These are phyloP conservation scores for Colletotrichum sp. DNA, from an alignment of 2,329 filamentous ascomycete species.

Conservation along the genomic window DNA sequence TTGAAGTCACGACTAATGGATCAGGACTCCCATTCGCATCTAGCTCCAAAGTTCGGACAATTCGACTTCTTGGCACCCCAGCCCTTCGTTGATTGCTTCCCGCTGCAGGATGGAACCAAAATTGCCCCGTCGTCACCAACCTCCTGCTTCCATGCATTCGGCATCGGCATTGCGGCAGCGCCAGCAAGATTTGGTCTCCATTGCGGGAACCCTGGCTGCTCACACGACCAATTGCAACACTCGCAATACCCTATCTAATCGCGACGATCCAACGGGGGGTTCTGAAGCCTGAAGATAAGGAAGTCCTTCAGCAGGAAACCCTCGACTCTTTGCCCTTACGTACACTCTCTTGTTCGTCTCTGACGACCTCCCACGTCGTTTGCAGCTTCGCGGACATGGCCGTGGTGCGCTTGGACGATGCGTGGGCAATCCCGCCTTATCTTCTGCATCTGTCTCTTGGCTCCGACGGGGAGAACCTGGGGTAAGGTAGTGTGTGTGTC, in stretches of 20 bases:
- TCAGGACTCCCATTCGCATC: background rate
- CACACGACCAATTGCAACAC: background rate
- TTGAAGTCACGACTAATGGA: background rate
- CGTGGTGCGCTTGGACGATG: background rate
- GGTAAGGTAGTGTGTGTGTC: background rate
- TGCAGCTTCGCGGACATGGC: background rate
- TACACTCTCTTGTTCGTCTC: background rate
- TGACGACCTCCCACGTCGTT: background rate
- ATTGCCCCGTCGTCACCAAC: background rate
- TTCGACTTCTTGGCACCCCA: background rate
- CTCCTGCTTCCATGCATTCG: background rate
- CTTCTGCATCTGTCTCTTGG: background rate
- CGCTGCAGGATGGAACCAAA: background rate
- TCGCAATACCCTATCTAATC: background rate
- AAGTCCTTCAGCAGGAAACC: background rate
- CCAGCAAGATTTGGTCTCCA: background rate
- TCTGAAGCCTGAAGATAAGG: slow-evolving; percentile 2
- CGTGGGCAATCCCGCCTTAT: slow-evolving; percentile 1
- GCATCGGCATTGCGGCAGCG: slow-evolving; percentile 7
- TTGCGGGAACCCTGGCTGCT: background rate
- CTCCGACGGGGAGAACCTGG: background rate
- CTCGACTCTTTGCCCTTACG: background rate
- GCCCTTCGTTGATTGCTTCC: background rate
- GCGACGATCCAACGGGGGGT: background rate
- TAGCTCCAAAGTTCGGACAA: background rate